Percentiles rank a stretch among this genome's conserved stretches.
These are phyloP conservation scores for Agaricus subrufescens DNA, from an alignment of 768 basidiomycete genomes.

Conservation along the genomic window DNA sequence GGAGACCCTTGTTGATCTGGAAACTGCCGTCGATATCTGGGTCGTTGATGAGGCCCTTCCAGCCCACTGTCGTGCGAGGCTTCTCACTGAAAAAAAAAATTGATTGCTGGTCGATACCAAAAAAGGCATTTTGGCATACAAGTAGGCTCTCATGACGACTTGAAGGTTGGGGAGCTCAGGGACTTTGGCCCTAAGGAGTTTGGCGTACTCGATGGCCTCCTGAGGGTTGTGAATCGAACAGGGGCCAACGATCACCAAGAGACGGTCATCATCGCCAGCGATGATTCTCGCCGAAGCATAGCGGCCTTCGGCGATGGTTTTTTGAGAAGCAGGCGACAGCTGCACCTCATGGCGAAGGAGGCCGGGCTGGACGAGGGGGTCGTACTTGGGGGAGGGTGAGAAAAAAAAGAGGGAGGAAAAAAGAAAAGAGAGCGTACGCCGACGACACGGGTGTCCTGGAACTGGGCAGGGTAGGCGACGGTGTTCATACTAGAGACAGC, in stretches of 20 bases:
- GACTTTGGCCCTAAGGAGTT: slow-evolving; percentile 64
- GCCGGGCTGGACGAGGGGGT: slow-evolving; percentile 93
- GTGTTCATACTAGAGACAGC: slow-evolving; percentile 49
- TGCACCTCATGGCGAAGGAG: slow-evolving; percentile 85
- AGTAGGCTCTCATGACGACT: slow-evolving; percentile 97
- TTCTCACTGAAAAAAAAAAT: slow-evolving; percentile 46
- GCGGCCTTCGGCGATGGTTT: slow-evolving; percentile 77
- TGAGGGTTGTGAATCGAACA: slow-evolving; percentile 91
- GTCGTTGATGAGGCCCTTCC: slow-evolving; percentile 95
- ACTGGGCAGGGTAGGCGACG: slow-evolving; percentile 62
- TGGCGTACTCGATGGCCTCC: slow-evolving; percentile 81
- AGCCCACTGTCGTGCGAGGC: slow-evolving; percentile 96
- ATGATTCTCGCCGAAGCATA: slow-evolving; percentile 75
- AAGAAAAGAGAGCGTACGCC: slow-evolving; percentile 46
- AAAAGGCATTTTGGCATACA: slow-evolving; percentile 45
- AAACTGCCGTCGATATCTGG: slow-evolving; percentile 94
- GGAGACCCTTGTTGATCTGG: slow-evolving; percentile 95
- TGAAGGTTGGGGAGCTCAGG: slow-evolving; percentile 69
- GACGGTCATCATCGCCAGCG: slow-evolving; percentile 77
- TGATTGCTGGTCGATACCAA: neutral
- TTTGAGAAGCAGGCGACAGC: slow-evolving; percentile 57
- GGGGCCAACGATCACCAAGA: slow-evolving; percentile 91
- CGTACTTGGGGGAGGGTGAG: slow-evolving; percentile 54
- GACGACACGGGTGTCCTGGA: slow-evolving; percentile 77
- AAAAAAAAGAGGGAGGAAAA: neutral